Conservation (phyloP, 768 basidiomycete species). For the Leccinum subgranulosum region DNA sequence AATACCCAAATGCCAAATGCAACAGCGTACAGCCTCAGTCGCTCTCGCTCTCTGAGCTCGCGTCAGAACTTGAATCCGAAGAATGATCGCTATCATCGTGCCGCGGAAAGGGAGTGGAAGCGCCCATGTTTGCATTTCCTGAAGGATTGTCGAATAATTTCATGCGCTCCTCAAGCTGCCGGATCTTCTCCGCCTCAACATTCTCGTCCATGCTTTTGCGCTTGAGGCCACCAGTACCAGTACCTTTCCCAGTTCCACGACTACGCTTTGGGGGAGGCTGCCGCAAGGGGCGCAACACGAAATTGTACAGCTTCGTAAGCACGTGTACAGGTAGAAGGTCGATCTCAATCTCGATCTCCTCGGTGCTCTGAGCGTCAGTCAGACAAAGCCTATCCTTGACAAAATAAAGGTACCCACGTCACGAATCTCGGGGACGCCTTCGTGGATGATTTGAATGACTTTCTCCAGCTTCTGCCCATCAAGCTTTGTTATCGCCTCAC, state of each 20-base stretch:
- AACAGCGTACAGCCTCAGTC: constrained; percentile 46
- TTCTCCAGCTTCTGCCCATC: constrained; percentile 82
- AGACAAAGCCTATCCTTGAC: constrained; percentile 7
- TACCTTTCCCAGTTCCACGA: constrained; percentile 65
- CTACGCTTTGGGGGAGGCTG: constrained; percentile 64
- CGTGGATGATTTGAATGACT: constrained; percentile 94
- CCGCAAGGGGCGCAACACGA: constrained; percentile 79
- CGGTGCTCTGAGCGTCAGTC: constrained; percentile 63
- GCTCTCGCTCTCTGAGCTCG: constrained; percentile 82
- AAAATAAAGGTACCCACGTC: constrained; percentile 60
- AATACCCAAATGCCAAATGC: constrained; percentile 14
- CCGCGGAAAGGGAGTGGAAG: constrained; percentile 34
- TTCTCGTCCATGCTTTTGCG: constrained; percentile 98
- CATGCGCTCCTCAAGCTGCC: constrained; percentile 85
- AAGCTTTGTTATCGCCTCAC: constrained; percentile 86
- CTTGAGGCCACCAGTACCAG: constrained; percentile 85
- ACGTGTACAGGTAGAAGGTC: constrained; percentile 84
- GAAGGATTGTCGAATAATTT: constrained; percentile 70
- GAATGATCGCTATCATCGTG: constrained; percentile 65
- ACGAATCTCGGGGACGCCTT: constrained; percentile 89
- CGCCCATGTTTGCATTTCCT: constrained; percentile 33
- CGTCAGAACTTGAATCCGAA: constrained; percentile 77
- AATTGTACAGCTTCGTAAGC: constrained; percentile 92
- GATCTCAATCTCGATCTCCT: constrained; percentile 99
- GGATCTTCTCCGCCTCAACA: constrained; percentile 93